These are phyloP conservation scores for Penicillium sp. DNA, from an alignment of 2,329 filamentous ascomycete species.

Conservation along the genomic window DNA sequence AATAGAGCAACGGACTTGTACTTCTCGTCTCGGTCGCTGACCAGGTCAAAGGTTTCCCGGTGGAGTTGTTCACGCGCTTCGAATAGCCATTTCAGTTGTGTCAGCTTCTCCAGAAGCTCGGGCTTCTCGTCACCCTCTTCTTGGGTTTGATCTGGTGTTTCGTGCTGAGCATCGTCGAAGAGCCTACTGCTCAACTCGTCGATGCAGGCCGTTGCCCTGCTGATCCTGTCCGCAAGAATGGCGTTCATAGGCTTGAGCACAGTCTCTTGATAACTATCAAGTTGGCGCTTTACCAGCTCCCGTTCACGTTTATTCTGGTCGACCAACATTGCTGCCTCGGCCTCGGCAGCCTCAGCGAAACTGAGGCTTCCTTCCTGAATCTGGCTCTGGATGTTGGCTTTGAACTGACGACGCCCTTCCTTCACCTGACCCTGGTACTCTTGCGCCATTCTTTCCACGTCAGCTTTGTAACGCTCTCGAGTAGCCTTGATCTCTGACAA, in stretches of 20 bases:
- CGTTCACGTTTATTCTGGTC: conserved; percentile 71
- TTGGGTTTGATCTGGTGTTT: conserved; percentile 79
- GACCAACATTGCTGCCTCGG: conserved; percentile 72
- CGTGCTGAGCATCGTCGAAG: conserved; percentile 68
- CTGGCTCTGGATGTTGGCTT: conserved; percentile 74
- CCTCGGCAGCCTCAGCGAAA: conserved; percentile 79
- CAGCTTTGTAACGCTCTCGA: conserved; percentile 53
- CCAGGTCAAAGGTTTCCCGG: conserved; percentile 79
- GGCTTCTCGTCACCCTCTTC: conserved; percentile 95
- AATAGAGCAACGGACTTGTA: conserved; percentile 82
- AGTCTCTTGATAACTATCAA: conserved; percentile 78
- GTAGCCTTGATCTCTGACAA: conserved; percentile 70
- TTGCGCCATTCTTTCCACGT: conserved; percentile 59
- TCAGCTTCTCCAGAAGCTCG: conserved; percentile 90
- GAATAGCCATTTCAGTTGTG: conserved; percentile 94
- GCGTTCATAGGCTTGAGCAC: conserved; percentile 85
- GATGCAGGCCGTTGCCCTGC: conserved; percentile 74
- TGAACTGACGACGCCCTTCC: conserved; percentile 66
- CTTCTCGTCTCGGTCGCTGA: conserved; percentile 80
- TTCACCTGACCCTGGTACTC: conserved; percentile 54
- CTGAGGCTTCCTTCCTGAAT: conserved; percentile 76
- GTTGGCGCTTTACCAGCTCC: conserved; percentile 74
- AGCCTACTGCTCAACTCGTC: conserved; percentile 70
- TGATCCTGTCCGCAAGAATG: conserved; percentile 73
- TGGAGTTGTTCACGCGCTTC: conserved; percentile 88